Evolutionary conservation across 139 green algal species (phyloP).

Genomic region (Zygnema cylindricum): DNA sequence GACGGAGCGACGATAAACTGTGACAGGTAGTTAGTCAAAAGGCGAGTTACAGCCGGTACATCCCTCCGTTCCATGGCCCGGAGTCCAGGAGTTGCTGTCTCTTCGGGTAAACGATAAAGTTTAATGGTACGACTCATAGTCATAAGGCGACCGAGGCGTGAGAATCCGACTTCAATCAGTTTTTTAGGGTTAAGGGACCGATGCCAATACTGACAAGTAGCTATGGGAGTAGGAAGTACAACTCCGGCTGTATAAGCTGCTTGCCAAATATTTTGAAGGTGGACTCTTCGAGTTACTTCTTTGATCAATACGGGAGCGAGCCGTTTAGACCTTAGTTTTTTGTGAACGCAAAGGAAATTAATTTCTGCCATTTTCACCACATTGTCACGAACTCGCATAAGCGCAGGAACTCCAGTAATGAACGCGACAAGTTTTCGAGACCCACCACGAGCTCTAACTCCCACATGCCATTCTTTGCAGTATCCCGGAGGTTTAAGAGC

Average conservation of each 20-base stretch:
- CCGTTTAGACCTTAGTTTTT: conserved; percentile 95
- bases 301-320: conserved; percentile 98
- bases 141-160: conserved; percentile 78
- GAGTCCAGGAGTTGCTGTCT: conserved; percentile 80
- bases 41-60: conserved; percentile 68
- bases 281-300: conserved; percentile 90
- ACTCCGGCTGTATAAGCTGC: conserved; percentile 95
- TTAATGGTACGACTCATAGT: conserved; percentile 94
- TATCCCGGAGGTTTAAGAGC: conserved; percentile 88
- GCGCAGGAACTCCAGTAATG: conserved; percentile 77
- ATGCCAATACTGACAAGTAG: conserved; percentile 93
- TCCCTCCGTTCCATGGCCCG: conserved; percentile 77
- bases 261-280: conserved; percentile 91
- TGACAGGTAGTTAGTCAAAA: conserved; percentile 83
- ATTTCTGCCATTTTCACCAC: conserved; percentile 89
- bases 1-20: conserved; percentile 75
- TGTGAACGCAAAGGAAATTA: conserved; percentile 99
- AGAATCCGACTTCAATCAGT: conserved; percentile 94
- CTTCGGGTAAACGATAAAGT: conserved; percentile 88
- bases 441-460: conserved; percentile 73
- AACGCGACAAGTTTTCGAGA: conserved; percentile 88
- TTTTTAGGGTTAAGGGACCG: conserved; percentile 94
- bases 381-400: conserved; percentile 46
- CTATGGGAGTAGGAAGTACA: conserved; percentile 90
- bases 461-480: conserved; percentile 81